Evolutionary conservation across 1,284 basidiomycete genomes (phyloP), one percentile per base, ranked within the genome.

Genomic region (Sanghuangporus sanghuang): DNA sequence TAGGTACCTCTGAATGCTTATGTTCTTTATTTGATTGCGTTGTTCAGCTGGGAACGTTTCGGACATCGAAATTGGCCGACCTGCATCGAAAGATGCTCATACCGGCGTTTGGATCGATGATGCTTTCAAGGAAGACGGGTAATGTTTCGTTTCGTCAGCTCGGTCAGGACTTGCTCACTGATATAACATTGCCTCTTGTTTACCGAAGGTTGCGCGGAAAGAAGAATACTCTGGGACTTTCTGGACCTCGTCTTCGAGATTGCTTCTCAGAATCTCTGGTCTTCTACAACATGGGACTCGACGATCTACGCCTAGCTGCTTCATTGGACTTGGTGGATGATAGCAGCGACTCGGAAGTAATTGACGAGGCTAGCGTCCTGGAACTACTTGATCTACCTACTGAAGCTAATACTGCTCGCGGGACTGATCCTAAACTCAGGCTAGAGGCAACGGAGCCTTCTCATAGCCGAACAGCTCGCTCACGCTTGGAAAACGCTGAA

Each of bases 291-390:
- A 39, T 63, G 50, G 62, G 59, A 18, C 27, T 59, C 14, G 62
- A 63, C 39, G 62, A 63, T 32, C 54, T 63, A 53, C 56, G 62
- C 38, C 54, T 57, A 18, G 62, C 62, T 59, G 57, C 50, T 52
- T 23, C 49, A 46, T 32, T 63, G 50, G 49, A 32, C 40, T n/a
- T 35, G n/a, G 42, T 39, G 9, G 39, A 44, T 42, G 8, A 57
- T 6, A 32, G 44, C 12, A 40, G 36, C 21, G 62, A 59, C 40
- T 55, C n/a, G 32, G 61, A 57, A 8, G 53, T 35, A 14, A 46
- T 44, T 18, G 62, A 63, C 9, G 62, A 63, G 57, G 39, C 58
- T 12, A 39, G 49, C 16, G 62, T 63, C 40, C 36, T 39, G 32
- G 52, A 59, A 59, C 36, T 63, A 35, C 39, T 63, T 35, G 57